Evolutionary conservation across 2,329 filamentous ascomycete genomes (phyloP).

Genomic region (Dichotomopilus funicola): DNA sequence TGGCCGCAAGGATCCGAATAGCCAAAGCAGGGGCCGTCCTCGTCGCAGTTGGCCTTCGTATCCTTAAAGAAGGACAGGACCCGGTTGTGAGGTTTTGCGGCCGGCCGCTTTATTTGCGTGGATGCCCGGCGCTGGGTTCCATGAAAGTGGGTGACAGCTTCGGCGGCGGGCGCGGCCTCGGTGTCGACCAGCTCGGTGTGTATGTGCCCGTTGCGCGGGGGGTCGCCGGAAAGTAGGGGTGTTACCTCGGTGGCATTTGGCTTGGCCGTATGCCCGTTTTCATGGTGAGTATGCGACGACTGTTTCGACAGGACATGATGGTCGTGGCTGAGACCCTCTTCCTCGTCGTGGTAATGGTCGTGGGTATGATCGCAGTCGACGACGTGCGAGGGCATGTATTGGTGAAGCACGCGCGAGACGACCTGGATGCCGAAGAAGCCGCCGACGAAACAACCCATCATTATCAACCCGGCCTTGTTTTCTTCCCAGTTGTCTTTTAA

Average conservation of each 20-base stretch:
- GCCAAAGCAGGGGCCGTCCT: constrained; percentile 54
- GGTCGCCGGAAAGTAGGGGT: constrained; percentile 36
- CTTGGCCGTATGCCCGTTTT: constrained; percentile 14
- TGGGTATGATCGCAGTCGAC: constrained; percentile 76
- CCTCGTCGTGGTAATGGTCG: constrained; percentile 41
- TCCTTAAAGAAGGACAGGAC: constrained; percentile 61
- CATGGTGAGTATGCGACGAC: constrained; percentile 9
- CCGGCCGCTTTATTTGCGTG: constrained; percentile 41
- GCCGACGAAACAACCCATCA: constrained; percentile 62
- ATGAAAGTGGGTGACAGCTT: constrained; percentile 22
- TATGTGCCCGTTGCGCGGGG: constrained; percentile 24
- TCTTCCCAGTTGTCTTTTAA: constrained; percentile 60
- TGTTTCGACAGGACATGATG: constrained; percentile 14
- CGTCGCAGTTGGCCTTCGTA: constrained; percentile 56
- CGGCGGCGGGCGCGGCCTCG: constrained; percentile 27
- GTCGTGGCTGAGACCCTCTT: constrained; percentile 25
- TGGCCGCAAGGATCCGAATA: constrained; percentile 61
- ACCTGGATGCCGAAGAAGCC: constrained; percentile 72
- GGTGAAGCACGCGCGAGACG: constrained; percentile 65
- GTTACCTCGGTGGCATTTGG: constrained; percentile 38
- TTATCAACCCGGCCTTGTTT: constrained; percentile 58
- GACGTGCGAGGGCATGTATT: constrained; percentile 68
- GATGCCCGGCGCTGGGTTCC: constrained; percentile 25
- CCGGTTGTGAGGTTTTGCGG: constrained; percentile 49
- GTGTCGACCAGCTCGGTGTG: constrained; percentile 25